Base-by-base conservation (phyloP, 2,329 filamentous ascomycete species). In the Decorospora gaudefroyi region DNA sequence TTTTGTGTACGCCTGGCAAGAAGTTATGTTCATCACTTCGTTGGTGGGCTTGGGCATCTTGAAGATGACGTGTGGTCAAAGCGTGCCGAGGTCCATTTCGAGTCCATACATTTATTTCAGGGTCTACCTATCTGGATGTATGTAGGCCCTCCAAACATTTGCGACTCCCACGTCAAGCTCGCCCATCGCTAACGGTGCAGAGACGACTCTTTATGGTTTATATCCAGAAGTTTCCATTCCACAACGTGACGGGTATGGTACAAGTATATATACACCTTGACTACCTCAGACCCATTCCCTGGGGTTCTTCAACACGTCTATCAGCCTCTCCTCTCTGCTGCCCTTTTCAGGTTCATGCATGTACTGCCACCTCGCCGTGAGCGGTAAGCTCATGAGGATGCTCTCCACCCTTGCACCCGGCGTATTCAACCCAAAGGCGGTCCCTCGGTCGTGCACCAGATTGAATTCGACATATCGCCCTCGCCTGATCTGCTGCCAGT, bases 401-500 rank as follows among this genome's bases (percentile, higher is more conserved):
- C 91, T 96, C 78, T 99, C 93, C 2, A 99, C 85, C 50, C 93
- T 81, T 4, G 91, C 87, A 28, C 90, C 90, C 0, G 93, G 93
- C 0, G 92, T 96, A 65, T 93, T 93, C 53, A 99, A 76, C 1
- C 93, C 93, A 71, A 99, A 99, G 6, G 88, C 85, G 2, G 93
- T 99, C 2, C 93, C 93, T 17, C 93, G 83, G 74, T 99, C 93
- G 73, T 99, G 91, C 42, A 99, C 90, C 25, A 99, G 80, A 73
- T 99, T 99, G 73, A 99, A 99, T 74, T 99, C 93, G 52, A 99
- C 93, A 69, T 99, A 99, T 62, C 90, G 81, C n/a, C 93, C 93
- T 55, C 93, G 78, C 35, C 93, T 82, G 51, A 99, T 78, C 76
- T 97, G 93, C 75, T 99, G 93, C 93, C 93, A 99, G 55, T 88